phyloP scores from a whole-genome alignment of 345 rosid genomes.

The Xanthoceras sorbifolium region DNA sequence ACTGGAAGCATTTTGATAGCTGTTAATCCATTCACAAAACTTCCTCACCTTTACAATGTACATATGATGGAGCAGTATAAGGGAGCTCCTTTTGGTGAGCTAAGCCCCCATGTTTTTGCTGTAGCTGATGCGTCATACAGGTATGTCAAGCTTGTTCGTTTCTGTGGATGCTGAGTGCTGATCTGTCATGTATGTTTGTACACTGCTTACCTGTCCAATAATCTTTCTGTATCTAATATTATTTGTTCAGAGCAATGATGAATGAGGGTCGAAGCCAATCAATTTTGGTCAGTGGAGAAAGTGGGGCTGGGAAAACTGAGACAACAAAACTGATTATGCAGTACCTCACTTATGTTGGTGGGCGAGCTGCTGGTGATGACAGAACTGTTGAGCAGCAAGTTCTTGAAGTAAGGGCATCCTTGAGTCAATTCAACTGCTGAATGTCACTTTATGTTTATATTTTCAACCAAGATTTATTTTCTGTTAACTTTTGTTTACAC shows the following conservation, averaged over 20 bases:
- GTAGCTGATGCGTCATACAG: slow-evolving; percentile 98
- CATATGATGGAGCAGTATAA: slow-evolving; percentile 99
- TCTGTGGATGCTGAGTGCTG: slow-evolving; percentile 7
- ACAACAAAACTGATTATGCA: slow-evolving; percentile 97
- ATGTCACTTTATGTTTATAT: neutral
- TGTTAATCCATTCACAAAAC: slow-evolving; percentile 95
- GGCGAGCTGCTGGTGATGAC: slow-evolving; percentile 85
- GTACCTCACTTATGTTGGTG: slow-evolving; percentile 96
- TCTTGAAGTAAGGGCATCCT: slow-evolving; percentile 72
- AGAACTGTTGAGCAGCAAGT: slow-evolving; percentile 97
- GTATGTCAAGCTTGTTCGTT: slow-evolving; percentile 35
- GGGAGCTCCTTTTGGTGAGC: slow-evolving; percentile 96
- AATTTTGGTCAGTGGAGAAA: slow-evolving; percentile 97
- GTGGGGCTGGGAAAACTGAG: slow-evolving; percentile 99
- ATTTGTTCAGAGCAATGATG: slow-evolving; percentile 83
- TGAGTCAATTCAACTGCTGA: neutral
- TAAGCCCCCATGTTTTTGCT: slow-evolving; percentile 99
- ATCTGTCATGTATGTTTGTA: slow-evolving; percentile 8
- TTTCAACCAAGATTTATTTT: slow-evolving; percentile 7
- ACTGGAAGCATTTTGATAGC: slow-evolving; percentile 99
- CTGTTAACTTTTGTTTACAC: neutral
- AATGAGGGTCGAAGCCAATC: slow-evolving; percentile 86
- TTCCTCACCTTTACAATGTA: slow-evolving; percentile 93
- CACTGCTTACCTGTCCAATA: slow-evolving; percentile 15
- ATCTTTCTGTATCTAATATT: slow-evolving; percentile 35